Evolutionary conservation across 192 early-diverging fungal species (phyloP), one percentile per base, ranked within the genome.

Genomic region (Backusella tarrabulga): DNA sequence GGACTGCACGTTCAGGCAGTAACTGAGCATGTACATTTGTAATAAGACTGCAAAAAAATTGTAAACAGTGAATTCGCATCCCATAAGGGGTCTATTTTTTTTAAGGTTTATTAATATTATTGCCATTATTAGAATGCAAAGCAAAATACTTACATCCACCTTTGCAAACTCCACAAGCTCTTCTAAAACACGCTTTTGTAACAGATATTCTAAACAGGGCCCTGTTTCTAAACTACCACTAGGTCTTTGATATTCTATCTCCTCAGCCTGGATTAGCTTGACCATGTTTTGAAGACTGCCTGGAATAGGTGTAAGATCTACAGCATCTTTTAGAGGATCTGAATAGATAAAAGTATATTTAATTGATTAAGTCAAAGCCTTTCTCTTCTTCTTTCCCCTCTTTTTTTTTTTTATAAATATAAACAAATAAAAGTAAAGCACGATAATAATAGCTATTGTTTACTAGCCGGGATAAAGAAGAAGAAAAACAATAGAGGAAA

Each of bases 1-100:
- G 82, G 19, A 83, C 78, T 42, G 82, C 82, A 26, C 82, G 69
- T 29, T 83, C 82, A 32, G 82, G 82, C 32, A 83, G 67, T 54
- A 83, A 52, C 68, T 83, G 82, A 21, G 82, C 82, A 67, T 83
- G 82, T n/a, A 83, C 79, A 66, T 77, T 83, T 32, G 76, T 83
- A 36, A 83, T 76, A 17, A 83, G 44, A 29, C 72, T 74, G 40
- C 73, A 76, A 26, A 83, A 83, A 54, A 83, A 83, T 42, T 79
- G 76, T 34, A 83, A 68, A 76, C 76, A 79, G n/a, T 79, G 78
- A 15, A 83, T 71, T 19, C 82, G 76, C 82, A 83, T 83, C 34
- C 82, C 82, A 72, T 80, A 80, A 19, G 82, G 82, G 0, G 82
- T 83, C 82, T 83, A 35, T 74, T 36, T 36, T 32, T 29, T 42